These are phyloP conservation scores for Vigna trinervia DNA, from an alignment of 306 rosid species.

Conservation along the genomic window DNA sequence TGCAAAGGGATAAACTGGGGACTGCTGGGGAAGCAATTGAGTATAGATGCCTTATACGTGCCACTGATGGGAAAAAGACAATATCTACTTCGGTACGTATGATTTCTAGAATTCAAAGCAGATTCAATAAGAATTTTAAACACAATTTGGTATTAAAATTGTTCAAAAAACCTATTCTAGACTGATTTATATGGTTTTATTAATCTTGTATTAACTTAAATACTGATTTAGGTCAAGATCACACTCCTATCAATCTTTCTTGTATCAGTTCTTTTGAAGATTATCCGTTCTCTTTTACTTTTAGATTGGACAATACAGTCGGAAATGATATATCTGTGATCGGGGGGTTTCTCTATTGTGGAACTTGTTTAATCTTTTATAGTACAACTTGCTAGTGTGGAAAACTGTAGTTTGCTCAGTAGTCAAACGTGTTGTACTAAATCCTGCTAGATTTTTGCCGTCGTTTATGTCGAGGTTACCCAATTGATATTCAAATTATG, in stretches of 20 bases:
- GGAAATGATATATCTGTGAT: not conserved
- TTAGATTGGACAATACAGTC: conserved; percentile 1
- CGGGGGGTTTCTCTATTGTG: not conserved
- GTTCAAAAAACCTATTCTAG: not conserved
- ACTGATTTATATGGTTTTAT: too few relatives aligned
- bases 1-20: conserved; percentile 69
- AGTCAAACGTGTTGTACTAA: not conserved
- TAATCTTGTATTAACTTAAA: too few relatives aligned
- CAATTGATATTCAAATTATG: too few relatives aligned
- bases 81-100: conserved; percentile 85
- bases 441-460: not conserved
- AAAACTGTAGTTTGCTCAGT: conserved; percentile 12
- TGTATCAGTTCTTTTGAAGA: conserved; percentile 17
- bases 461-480: not conserved
- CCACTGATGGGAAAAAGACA: conserved; percentile 89
- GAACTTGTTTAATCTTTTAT: conserved; percentile 5
- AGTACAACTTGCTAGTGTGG: conserved; percentile 1
- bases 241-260: conserved; percentile 15
- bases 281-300: not conserved
- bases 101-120: conserved; percentile 15
- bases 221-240: conserved; percentile 8
- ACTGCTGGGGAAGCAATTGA: conserved; percentile 75
- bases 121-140: not conserved
- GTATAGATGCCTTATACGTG: conserved; percentile 89
- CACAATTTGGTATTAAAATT: conserved; percentile 15